Conservation (phyloP, 441 rosid genomes). For the Populus hybrid region DNA sequence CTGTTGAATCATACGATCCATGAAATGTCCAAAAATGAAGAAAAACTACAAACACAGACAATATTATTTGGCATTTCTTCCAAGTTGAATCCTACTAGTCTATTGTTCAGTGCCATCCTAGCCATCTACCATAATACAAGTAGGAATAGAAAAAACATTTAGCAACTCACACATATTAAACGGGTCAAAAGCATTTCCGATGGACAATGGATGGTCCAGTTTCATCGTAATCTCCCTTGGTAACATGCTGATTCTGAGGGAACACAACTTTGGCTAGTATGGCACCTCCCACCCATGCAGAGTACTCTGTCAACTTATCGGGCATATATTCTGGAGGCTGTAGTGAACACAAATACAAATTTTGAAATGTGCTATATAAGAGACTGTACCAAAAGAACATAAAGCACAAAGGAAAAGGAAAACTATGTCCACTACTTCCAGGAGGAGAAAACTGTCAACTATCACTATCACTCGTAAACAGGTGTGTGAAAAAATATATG, state of each 20-base stretch:
- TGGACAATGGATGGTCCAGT: constrained; percentile 95
- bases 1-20: not conserved
- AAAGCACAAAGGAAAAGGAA: not conserved
- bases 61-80: not conserved
- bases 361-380: not conserved
- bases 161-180: constrained; percentile 16
- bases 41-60: constrained; percentile 7
- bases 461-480: not conserved
- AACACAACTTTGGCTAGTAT: constrained; percentile 98
- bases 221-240: constrained; percentile 94
- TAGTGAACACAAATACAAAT: not conserved
- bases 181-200: constrained; percentile 77
- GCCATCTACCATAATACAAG: constrained; percentile 31
- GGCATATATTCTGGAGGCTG: constrained; percentile 98
- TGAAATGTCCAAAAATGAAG: not conserved
- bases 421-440: not conserved
- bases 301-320: constrained; percentile 69
- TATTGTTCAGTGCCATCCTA: constrained; percentile 14
- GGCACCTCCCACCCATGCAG: constrained; percentile 98
- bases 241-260: constrained; percentile 95
- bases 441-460: not conserved
- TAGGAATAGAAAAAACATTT: not conserved
- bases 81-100: constrained; percentile 7
- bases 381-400: not conserved
- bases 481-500: not conserved